phyloP scores from a whole-genome alignment of 2,329 filamentous ascomycete species.

The Keithomyces neogunnii region DNA sequence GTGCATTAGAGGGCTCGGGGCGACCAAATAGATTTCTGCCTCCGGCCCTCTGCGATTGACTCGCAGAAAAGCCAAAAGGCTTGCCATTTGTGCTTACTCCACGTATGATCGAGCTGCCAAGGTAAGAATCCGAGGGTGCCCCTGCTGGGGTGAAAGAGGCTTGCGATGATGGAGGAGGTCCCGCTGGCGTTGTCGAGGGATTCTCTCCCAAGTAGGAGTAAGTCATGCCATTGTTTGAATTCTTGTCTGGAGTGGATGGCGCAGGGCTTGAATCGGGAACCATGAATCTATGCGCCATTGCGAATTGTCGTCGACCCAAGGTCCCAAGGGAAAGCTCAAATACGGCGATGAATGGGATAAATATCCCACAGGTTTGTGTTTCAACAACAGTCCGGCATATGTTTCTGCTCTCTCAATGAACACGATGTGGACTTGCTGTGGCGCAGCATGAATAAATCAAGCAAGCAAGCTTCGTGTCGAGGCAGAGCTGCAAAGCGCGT shows the following conservation, averaged over 20 bases:
- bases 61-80: conserved; percentile 29
- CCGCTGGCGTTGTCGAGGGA: conserved; percentile 46
- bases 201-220: conserved; percentile 33
- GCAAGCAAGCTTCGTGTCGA: not conserved
- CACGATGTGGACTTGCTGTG: too few relatives aligned
- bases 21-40: conserved; percentile 29
- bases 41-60: conserved; percentile 17
- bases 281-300: conserved; percentile 33
- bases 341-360: not conserved
- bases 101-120: conserved; percentile 46
- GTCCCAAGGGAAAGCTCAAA: not conserved
- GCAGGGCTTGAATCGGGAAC: conserved; percentile 35
- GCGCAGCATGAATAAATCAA: not conserved
- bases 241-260: conserved; percentile 42
- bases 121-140: conserved; percentile 44
- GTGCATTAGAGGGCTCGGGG: conserved; percentile 28
- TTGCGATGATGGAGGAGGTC: conserved; percentile 41
- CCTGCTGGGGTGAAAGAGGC: conserved; percentile 49
- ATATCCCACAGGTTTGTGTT: not conserved
- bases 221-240: conserved; percentile 22
- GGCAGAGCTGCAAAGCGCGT: not conserved
- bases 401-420: not conserved
- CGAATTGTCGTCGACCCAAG: conserved; percentile 6
- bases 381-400: not conserved
- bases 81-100: conserved; percentile 30